Percentiles rank a stretch among this genome's conserved stretches.
Evolutionary conservation across 768 basidiomycete species (phyloP).

Genomic region (Grammothele lineata): DNA sequence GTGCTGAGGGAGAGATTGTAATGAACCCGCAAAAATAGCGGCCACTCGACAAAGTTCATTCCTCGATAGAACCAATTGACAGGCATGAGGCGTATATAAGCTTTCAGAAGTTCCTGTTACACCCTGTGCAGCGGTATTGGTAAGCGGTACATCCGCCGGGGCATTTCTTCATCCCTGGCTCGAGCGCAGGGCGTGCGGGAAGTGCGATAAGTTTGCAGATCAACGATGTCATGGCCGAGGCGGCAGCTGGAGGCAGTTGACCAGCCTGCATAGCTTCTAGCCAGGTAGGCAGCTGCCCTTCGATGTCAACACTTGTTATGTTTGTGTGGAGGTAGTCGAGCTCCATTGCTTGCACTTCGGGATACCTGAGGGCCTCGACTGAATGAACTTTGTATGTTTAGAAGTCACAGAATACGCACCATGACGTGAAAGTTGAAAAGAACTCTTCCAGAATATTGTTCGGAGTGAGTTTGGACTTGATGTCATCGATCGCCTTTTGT

Average conservation of each 20-base stretch:
- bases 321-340: conserved; percentile 2
- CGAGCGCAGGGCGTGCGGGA: no score
- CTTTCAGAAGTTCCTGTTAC: no score
- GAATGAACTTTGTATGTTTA: not conserved
- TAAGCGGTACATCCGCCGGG: no score
- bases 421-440: conserved; percentile 15
- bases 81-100: no score
- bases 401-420: not conserved
- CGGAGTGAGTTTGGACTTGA: conserved; percentile 10
- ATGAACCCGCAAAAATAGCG: no score
- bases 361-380: conserved; percentile 1
- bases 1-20: no score
- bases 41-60: no score
- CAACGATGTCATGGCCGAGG: not conserved
- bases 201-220: no score
- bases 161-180: no score
- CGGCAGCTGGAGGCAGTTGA: no score
- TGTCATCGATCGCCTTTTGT: conserved; percentile 8
- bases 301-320: conserved; percentile 1
- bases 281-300: conserved; percentile 2
- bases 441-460: conserved; percentile 18
- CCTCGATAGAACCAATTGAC: no score
- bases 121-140: no score
- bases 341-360: conserved; percentile 7
- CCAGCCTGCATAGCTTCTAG: not conserved